These are phyloP conservation scores for Xerocomus subilludens DNA, from an alignment of 1,284 basidiomycete species.

Conservation along the genomic window DNA sequence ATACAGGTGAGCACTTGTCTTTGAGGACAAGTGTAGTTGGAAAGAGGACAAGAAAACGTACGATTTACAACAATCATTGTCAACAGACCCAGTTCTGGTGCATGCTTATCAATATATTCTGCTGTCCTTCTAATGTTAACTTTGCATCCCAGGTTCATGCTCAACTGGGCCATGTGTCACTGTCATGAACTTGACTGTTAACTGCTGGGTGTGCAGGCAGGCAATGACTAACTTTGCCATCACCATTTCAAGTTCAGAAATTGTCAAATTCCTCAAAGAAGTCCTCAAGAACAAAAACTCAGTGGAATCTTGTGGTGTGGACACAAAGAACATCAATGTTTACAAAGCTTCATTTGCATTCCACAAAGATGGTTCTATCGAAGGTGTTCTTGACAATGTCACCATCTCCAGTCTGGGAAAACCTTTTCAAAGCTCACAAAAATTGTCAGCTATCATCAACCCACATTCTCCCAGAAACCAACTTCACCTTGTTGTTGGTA, in stretches of 20 bases:
- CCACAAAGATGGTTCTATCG: neutral
- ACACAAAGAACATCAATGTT: neutral
- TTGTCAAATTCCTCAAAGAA: conserved; percentile 5
- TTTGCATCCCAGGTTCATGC: neutral
- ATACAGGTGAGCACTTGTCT: no score
- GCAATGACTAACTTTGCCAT: neutral
- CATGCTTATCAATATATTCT: neutral
- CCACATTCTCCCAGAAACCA: neutral
- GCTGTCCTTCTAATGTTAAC: neutral
- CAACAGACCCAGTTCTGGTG: neutral
- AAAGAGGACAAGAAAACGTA: no score
- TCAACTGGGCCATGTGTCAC: neutral
- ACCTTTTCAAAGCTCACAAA: neutral
- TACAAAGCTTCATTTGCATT: conserved; percentile 3
- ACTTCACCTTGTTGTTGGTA: neutral
- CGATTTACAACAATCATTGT: no score
- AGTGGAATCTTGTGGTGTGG: neutral
- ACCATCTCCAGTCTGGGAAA: neutral
- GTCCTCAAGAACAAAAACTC: neutral
- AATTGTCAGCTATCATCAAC: neutral
- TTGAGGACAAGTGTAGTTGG: no score
- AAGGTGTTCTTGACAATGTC: neutral
- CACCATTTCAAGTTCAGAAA: conserved; percentile 6
- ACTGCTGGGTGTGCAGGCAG: neutral
- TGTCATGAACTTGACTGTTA: neutral